Conservation (phyloP, 148 eudicot species). For the Nepenthes mirabilis region DNA sequence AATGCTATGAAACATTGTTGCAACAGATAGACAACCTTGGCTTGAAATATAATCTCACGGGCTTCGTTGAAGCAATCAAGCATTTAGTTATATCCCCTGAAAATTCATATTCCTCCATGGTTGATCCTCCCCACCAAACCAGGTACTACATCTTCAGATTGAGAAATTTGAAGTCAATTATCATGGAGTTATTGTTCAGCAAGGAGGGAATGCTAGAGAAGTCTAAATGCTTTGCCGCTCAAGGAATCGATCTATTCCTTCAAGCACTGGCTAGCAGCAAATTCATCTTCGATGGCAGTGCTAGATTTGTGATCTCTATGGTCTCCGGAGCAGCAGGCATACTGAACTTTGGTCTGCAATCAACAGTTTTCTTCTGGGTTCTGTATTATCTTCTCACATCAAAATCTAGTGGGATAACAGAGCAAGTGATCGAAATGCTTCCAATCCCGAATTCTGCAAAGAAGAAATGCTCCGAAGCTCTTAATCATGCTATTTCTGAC, state of each 20-base stretch:
- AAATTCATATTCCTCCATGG: constrained; percentile 12
- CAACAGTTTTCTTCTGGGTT: constrained; percentile 65
- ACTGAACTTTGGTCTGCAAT: constrained; percentile 46
- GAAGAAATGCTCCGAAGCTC: constrained; percentile 41
- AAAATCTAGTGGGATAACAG: constrained; percentile 63
- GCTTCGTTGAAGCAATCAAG: constrained; percentile 40
- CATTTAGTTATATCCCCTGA: constrained; percentile 34
- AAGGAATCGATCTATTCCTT: constrained; percentile 20
- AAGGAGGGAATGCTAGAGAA: constrained; percentile 16
- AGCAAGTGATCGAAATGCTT: constrained; percentile 42
- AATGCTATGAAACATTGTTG: constrained; percentile 47
- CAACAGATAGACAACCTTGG: constrained; percentile 57
- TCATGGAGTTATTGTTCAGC: constrained; percentile 5
- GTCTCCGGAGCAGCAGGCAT: constrained; percentile 60
- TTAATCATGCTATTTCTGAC: constrained; percentile 58
- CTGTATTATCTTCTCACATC: constrained; percentile 63
- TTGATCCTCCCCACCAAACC: constrained; percentile 17
- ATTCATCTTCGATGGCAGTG: constrained; percentile 34
- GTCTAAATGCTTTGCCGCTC: constrained; percentile 21
- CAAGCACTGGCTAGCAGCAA: constrained; percentile 17
- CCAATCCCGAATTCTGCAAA: constrained; percentile 38
- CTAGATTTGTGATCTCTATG: constrained; percentile 39
- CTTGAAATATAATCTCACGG: constrained; percentile 57
- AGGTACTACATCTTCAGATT: constrained; percentile 37
- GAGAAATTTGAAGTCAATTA: constrained; percentile 16